These are phyloP conservation scores for Blepharisma japonicum DNA, from an alignment of 73 alveolate genomes.

Conservation along the genomic window DNA sequence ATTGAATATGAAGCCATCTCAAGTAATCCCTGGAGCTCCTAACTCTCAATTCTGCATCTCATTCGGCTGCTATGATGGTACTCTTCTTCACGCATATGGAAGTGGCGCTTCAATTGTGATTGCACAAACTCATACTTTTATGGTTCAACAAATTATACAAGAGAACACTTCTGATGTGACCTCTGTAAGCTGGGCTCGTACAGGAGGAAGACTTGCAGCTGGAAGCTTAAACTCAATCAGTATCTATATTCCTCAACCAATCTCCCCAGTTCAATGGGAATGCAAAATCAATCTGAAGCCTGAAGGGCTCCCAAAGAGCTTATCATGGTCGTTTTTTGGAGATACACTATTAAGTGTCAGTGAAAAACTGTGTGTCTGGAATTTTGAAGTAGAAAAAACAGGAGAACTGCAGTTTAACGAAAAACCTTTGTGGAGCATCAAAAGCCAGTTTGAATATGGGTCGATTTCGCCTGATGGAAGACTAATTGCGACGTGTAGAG, in stretches of 20 bases:
- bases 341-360: neutral
- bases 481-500: neutral
- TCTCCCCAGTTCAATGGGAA: neutral
- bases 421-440: neutral
- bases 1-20: constrained; percentile 4
- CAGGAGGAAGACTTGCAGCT: constrained; percentile 20
- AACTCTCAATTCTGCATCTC: constrained; percentile 10
- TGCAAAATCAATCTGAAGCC: neutral
- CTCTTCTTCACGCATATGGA: neutral
- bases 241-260: neutral
- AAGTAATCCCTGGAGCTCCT: constrained; percentile 4
- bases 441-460: neutral
- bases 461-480: constrained; percentile 26
- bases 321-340: constrained; percentile 21
- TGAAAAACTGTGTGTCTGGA: neutral
- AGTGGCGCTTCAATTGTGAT: neutral
- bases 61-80: neutral
- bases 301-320: neutral
- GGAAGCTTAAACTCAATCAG: neutral
- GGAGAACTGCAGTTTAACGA: too few species aligned
- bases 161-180: neutral
- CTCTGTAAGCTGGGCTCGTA: neutral
- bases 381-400: neutral
- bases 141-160: constrained; percentile 13
- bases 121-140: neutral